Conservation (phyloP, 345 rosid genomes). For the Syzygium grande region DNA sequence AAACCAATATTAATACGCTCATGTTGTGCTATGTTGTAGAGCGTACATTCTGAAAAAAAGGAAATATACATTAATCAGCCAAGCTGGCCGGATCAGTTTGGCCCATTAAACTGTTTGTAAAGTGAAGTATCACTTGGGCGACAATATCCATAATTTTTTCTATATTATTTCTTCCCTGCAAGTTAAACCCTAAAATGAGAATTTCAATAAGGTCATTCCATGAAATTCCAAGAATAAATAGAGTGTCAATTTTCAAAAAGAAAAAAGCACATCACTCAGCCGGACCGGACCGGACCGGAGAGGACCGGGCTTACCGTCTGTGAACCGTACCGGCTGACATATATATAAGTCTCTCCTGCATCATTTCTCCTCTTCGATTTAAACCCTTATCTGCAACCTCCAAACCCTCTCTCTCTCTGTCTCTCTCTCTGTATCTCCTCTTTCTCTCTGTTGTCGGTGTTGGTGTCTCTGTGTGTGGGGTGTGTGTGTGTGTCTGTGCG, state of each 20-base stretch:
- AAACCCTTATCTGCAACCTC: not conserved
- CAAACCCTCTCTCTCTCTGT: not conserved
- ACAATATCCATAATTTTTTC: not conserved
- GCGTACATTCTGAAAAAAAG: accelerated
- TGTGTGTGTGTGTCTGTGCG: not conserved
- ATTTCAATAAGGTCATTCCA: too few relatives aligned
- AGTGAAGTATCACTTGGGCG: not conserved
- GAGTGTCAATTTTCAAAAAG: not conserved
- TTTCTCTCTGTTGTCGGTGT: not conserved
- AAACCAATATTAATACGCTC: accelerated
- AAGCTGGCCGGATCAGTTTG: accelerated
- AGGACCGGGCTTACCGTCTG: slow-evolving; percentile 2
- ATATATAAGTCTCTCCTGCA: not conserved
- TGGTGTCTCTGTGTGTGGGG: not conserved
- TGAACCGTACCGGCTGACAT: not conserved
- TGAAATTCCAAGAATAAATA: too few relatives aligned
- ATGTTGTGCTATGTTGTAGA: not conserved
- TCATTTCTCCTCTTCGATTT: slow-evolving; percentile 5
- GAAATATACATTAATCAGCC: not conserved
- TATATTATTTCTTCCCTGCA: not conserved
- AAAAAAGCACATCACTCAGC: not conserved
- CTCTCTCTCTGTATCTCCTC: slow-evolving; percentile 5
- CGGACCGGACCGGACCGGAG: slow-evolving; percentile 23
- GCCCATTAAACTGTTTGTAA: not conserved
- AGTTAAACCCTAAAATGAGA: too few relatives aligned